Evolutionary conservation across 352 stramenopile genomes (phyloP), one percentile per base, ranked within the genome.

Genomic region (Blastocystis sp.): DNA sequence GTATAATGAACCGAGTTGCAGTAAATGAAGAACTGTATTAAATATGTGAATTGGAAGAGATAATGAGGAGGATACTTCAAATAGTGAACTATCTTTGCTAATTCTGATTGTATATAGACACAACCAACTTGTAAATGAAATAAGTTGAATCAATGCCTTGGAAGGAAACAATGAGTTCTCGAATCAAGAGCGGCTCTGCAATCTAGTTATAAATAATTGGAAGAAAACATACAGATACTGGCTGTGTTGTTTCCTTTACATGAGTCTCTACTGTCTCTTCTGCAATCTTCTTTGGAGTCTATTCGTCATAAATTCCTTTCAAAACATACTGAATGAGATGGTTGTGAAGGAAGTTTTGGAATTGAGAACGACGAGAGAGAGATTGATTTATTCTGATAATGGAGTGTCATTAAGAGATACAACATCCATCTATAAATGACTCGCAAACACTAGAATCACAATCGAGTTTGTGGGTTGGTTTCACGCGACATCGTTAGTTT

Each of bases 331-430:
- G n/a, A 46, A 19, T 21, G 27, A 12, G 37, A n/a, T 3, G 61
- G 61, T 19, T 73, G 61, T 39, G 27, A 16, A 49, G 14, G 19
- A 42, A 77, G 9, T 51, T 77, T 77, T 6, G 65, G 65, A 52
- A 77, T 49, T 35, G 65, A 52, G 56, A 77, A 54, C 2, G 65
- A 77, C 7, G 65, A 77, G 14, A 77, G 37, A 24, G 65, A 56
- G 43, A 77, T 49, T 5, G 65, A 77, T 49, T 77, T 77, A 6
- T 77, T 77, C 43, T 77, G 65, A 29, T 77, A 77, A 51, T 77
- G 43, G 16, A 80, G 51, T 32, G 46, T 39, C n/a, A 58, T 58
- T 21, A 80, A 35, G 12, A 80, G 32, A 61, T 80, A 80, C 1
- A 80, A n/a, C 69, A 80, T 80, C 43, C 49, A 63, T 42, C 69